Evolutionary conservation across 2,329 filamentous ascomycete genomes (phyloP), one percentile per base, ranked within the genome.

Genomic region (Sporothrix schenckii): DNA sequence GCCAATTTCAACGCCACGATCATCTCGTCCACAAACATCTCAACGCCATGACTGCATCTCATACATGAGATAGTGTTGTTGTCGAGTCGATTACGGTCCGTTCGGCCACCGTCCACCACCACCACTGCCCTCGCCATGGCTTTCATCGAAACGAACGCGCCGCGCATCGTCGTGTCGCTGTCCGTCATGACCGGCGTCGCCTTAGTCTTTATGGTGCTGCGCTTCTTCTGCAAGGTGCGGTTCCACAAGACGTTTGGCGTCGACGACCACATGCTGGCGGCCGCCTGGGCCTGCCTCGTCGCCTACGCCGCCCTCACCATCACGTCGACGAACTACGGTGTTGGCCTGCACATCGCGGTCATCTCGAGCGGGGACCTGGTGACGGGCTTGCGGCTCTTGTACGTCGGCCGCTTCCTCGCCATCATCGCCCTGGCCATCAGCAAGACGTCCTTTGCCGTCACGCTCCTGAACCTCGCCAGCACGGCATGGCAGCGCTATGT

Each of bases 371-470:
- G 39, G 14, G 69, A 71, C 65, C 67, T 75, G 19, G 66, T 71
- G 4, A 49, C 68, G 4, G 72, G 72, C 0, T 52, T 76, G 19
- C 70, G 74, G 44, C 58, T 72, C 16, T 66, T 76, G 4, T 73
- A 73, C 53, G 73, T 75, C 34, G 74, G 69, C 19, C 73, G 73
- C 24, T 76, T 76, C 54, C 74, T 76, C 41, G 75, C 68, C 69
- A 73, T 76, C 41, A 69, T 75, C 66, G 67, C 74, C 4, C 65
- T 75, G 7, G 71, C 74, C 58, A 63, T 76, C 49, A 73, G 72
- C 70, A 76, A 76, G 69, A 73, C 74, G n/a, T 76, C 75, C 53
- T 76, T 76, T 53, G 72, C 72, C 66, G 67, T 76, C 13, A 76
- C 75, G 2, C 68, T 76, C 27, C 72, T 76, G 6, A 66, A 72